A percentile compares a stretch with the other conserved stretches of the same genome.
phyloP scores from a whole-genome alignment of 768 basidiomycete species.

The Lentinula aciculospora region DNA sequence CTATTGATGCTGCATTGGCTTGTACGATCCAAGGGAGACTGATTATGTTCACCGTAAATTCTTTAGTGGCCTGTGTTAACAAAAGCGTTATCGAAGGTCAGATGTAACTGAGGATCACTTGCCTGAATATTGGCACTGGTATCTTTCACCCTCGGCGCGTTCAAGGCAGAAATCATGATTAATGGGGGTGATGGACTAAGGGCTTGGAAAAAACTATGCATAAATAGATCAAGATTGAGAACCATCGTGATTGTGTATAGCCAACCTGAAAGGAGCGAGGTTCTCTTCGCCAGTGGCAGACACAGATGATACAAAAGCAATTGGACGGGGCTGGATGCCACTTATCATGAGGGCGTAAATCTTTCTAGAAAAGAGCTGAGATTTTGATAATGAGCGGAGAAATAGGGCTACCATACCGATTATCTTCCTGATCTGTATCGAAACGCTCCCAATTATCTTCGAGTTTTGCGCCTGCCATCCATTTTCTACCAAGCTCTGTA shows the following conservation, averaged over 20 bases:
- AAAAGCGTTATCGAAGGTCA: neutral
- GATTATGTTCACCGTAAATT: slow-evolving; percentile 72
- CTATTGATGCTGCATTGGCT: slow-evolving; percentile 47
- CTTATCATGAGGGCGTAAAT: slow-evolving; percentile 45
- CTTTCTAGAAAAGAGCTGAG: slow-evolving; percentile 14
- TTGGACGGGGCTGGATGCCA: slow-evolving; percentile 59
- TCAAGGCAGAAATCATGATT: slow-evolving; percentile 46
- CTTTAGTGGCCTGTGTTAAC: slow-evolving; percentile 35
- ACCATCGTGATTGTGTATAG: neutral
- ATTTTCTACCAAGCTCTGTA: slow-evolving; percentile 29
- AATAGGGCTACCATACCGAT: slow-evolving; percentile 18
- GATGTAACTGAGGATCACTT: neutral
- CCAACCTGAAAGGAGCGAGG: slow-evolving; percentile 52
- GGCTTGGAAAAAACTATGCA: slow-evolving; percentile 37
- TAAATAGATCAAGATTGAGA: neutral
- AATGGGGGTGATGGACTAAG: slow-evolving; percentile 59
- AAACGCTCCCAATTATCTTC: slow-evolving; percentile 29
- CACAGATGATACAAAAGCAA: slow-evolving; percentile 65
- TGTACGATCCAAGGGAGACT: slow-evolving; percentile 62
- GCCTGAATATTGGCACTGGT: slow-evolving; percentile 56
- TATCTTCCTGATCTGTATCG: slow-evolving; percentile 27
- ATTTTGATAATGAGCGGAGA: neutral
- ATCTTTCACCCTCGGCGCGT: slow-evolving; percentile 38
- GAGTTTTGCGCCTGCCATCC: slow-evolving; percentile 32
- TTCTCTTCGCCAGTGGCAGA: slow-evolving; percentile 48